Conservation (phyloP, 345 rosid species). For the Eucalyptus lansdowneana region DNA sequence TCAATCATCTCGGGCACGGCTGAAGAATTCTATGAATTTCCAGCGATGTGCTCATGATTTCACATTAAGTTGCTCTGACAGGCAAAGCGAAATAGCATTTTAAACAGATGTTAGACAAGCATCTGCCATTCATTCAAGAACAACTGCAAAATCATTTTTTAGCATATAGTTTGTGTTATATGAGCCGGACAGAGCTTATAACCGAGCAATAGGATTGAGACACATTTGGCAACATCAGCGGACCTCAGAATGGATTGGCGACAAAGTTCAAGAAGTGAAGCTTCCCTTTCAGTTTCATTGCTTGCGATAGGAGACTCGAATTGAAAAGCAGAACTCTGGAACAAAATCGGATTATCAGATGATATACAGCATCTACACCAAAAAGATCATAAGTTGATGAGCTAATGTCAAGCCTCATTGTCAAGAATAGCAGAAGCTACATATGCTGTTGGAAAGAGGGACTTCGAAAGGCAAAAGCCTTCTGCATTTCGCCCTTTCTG, state of each 20-base stretch:
- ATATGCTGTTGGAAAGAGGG: not conserved
- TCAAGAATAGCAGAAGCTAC: not conserved
- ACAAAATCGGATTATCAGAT: not conserved
- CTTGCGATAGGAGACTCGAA: not conserved
- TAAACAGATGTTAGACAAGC: not conserved
- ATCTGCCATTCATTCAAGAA: not conserved
- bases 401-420: not conserved
- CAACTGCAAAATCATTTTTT: not conserved
- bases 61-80: no score
- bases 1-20: no score
- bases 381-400: not conserved
- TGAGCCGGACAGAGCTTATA: not conserved
- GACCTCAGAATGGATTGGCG: not conserved
- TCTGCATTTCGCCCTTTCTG: slow-evolving; percentile 28
- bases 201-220: not conserved
- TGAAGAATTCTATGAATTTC: no score
- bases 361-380: not conserved
- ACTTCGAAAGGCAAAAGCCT: not conserved
- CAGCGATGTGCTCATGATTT: no score
- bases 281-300: not conserved
- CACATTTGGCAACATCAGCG: not conserved
- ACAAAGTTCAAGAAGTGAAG: not conserved
- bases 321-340: not conserved
- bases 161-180: not conserved
- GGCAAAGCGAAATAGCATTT: no score